These are phyloP conservation scores for Biscutella laevigata DNA, from an alignment of 441 rosid genomes.

Conservation along the genomic window DNA sequence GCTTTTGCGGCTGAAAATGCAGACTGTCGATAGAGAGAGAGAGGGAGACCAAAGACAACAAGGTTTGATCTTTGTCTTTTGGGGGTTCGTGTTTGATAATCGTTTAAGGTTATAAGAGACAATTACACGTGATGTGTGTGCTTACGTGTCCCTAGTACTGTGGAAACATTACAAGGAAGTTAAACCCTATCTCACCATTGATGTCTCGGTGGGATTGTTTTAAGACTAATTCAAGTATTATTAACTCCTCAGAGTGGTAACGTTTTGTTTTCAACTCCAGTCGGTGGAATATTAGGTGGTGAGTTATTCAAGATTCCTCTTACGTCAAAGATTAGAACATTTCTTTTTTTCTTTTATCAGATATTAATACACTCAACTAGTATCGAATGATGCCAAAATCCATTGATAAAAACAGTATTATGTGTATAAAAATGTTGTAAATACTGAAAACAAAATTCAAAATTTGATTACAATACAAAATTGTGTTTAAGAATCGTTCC, in stretches of 20 bases:
- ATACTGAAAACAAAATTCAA: not conserved
- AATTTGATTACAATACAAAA: conserved; percentile 9
- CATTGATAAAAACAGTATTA: too few species aligned
- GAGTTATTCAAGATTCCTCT: too few species aligned
- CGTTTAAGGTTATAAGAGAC: not conserved
- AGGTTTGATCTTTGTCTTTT: too few species aligned
- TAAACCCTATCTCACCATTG: not conserved
- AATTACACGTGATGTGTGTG: not conserved
- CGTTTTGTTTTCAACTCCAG: not conserved
- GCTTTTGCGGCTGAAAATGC: not conserved
- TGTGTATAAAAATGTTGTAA: too few species aligned
- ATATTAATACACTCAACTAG: too few species aligned
- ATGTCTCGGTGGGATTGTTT: not conserved
- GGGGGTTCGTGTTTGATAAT: conserved; percentile 5
- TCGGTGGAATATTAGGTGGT: conserved; percentile 1
- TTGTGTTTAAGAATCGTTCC: not conserved
- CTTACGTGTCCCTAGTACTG: not conserved
- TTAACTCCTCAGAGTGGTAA: not conserved
- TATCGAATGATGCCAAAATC: too few species aligned
- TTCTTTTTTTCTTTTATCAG: too few species aligned
- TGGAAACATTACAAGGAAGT: not conserved
- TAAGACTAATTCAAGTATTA: not conserved
- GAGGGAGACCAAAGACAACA: too few species aligned
- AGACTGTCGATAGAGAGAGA: not conserved
- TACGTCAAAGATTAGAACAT: too few species aligned